Base-by-base conservation (phyloP, 2,329 filamentous ascomycete species). In the Diplodia mutila region DNA sequence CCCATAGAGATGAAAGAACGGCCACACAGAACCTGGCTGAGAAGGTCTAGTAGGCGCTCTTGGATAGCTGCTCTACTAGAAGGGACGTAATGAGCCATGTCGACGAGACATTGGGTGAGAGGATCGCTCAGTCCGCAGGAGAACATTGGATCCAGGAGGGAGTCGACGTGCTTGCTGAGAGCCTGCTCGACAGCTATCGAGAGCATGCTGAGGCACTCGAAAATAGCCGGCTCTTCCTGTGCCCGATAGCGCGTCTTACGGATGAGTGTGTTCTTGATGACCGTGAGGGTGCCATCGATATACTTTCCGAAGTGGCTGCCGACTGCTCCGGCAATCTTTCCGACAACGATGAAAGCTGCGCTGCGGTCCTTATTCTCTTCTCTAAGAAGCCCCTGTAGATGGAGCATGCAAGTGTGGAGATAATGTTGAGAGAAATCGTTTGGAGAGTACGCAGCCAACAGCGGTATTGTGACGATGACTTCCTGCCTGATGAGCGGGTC, bases 31-130 rank as follows among this genome's bases (percentile, higher is more conserved):
- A 98, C 94, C 70, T 94, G 89, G 78, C 95, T 98, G 48, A 99
- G 86, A 86, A 99, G 94, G 75, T 99, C 93, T 14, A 99, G 86
- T 27, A 99, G 83, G 72, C 95, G 90, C 75, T 97, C 94, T 76
- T 99, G 95, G 49, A 99, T 98, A 7, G 89, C 94, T 2, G 91
- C 87, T 76, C 97, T 95, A 67, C 97, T 93, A 0, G 96, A 93
- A 0, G 94, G 95, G 55, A 99, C 97, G 76, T 99, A 98, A 76
- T 98, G 97, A 32, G 95, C 95, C 92, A 99, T 97, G 75, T 99
- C 96, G 25, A 98, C 94, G 65, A 99, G 84, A 2, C 96, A 96
- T 77, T 98, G 94, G 0, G 94, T 97, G 27, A 99, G 86, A 72
- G 96, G 95, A 67, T 94, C 91, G 46, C 93, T 97, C 64, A 99